Conservation (phyloP, 2,329 filamentous ascomycete species). For the Fonsecaea pugnacius region DNA sequence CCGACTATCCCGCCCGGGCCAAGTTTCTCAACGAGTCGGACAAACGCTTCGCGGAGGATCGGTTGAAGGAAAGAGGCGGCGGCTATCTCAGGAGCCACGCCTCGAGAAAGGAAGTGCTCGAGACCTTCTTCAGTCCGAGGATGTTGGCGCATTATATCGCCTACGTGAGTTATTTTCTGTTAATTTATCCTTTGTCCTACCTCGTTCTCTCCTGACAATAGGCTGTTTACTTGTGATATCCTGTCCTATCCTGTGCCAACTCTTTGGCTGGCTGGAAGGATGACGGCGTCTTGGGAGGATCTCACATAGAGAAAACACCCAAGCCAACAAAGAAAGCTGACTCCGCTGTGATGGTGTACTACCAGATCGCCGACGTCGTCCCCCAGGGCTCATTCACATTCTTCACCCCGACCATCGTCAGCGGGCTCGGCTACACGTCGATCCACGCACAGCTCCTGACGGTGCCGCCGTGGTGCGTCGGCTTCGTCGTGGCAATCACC, state of each 20-base stretch:
- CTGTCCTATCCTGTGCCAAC: neutral
- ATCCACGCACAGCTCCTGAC: conserved; percentile 39
- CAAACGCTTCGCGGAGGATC: conserved; percentile 48
- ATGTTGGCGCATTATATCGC: conserved; percentile 36
- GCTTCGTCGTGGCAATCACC: conserved; percentile 31
- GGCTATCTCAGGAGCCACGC: conserved; percentile 33
- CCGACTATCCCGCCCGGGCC: conserved; percentile 49
- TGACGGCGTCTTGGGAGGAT: neutral
- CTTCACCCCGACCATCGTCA: conserved; percentile 35
- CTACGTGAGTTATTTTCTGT: conserved; percentile 26
- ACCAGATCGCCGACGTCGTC: conserved; percentile 33
- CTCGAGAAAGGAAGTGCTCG: conserved; percentile 23
- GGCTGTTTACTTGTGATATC: too few relatives aligned
- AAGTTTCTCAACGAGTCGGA: conserved; percentile 52
- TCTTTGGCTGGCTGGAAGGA: neutral
- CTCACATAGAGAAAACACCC: neutral
- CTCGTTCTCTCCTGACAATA: neutral
- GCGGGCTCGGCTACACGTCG: conserved; percentile 34
- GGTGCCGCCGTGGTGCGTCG: conserved; percentile 37
- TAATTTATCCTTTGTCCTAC: neutral
- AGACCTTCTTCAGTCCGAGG: conserved; percentile 31
- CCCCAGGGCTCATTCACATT: conserved; percentile 34
- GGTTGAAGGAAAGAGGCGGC: conserved; percentile 51
- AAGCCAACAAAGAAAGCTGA: neutral
- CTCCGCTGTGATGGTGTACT: neutral